Percentiles rank a stretch among this genome's conserved stretches.
These are phyloP conservation scores for Eremothecium gossypii DNA, from an alignment of 1,139 yeast species.

Conservation along the genomic window DNA sequence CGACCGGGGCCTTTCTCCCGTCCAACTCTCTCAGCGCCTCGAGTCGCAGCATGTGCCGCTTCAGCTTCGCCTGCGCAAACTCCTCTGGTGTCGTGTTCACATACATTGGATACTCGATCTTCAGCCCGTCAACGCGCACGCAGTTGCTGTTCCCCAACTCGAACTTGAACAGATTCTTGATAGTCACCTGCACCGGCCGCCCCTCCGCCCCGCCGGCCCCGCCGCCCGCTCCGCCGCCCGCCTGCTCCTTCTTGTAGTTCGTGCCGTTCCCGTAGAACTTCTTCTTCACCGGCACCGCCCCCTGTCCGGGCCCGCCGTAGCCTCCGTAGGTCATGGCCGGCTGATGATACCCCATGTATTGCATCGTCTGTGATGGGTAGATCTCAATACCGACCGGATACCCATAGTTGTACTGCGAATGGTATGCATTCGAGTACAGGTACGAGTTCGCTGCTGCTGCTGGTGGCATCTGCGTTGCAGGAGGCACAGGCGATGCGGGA, in stretches of 20 bases:
- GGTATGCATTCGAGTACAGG: constrained; percentile 2
- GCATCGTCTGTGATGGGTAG: constrained; percentile 25
- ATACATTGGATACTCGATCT: constrained; percentile 22
- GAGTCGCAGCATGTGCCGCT: constrained; percentile 16
- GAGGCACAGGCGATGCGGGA: constrained; percentile 27
- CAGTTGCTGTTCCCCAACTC: constrained; percentile 22
- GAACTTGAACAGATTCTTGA: constrained; percentile 21
- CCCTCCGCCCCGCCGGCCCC: constrained; percentile 1
- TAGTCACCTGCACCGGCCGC: constrained; percentile 13
- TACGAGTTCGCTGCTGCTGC: constrained; percentile 10
- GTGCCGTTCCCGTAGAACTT: constrained; percentile 12
- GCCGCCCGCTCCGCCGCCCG: constrained; percentile 2
- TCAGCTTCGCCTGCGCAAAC: constrained; percentile 19
- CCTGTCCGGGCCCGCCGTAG: constrained; percentile 4
- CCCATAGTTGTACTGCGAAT: constrained; percentile 16
- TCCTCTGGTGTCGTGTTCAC: constrained; percentile 24
- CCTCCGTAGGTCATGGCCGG: constrained; percentile 3
- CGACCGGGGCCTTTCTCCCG: not conserved
- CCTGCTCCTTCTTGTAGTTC: constrained; percentile 4
- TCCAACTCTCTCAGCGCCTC: constrained; percentile 8
- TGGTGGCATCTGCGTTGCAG: constrained; percentile 26
- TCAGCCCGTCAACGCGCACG: constrained; percentile 11
- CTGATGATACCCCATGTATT: constrained; percentile 16
- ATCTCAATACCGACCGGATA: constrained; percentile 26
- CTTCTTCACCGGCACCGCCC: constrained; percentile 10